These are phyloP conservation scores for Leccinum disarticulatum DNA, from an alignment of 768 basidiomycete species.

Conservation along the genomic window DNA sequence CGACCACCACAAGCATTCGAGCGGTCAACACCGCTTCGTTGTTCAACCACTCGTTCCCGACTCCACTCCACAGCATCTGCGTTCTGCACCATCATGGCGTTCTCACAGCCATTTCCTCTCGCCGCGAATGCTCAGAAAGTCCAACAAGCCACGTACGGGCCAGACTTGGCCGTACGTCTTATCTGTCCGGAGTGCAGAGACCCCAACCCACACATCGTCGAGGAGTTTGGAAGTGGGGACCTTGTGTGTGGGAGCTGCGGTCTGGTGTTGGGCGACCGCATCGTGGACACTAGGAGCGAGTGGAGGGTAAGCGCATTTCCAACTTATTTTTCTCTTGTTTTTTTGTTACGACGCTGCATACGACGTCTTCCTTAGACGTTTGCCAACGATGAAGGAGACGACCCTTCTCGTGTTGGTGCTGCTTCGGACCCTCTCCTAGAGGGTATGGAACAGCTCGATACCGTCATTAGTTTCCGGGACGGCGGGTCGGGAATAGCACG, in stretches of 20 bases:
- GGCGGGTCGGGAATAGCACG: constrained; percentile 91
- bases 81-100: constrained; percentile 49
- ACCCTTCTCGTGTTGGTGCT: constrained; percentile 99
- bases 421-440: constrained; percentile 92
- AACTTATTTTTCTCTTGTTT: constrained; percentile 5
- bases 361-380: constrained; percentile 70
- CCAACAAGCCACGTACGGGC: constrained; percentile 64
- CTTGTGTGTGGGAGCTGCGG: constrained; percentile 94
- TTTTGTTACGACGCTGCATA: constrained; percentile 21
- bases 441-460: constrained; percentile 92
- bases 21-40: constrained; percentile 13
- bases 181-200: constrained; percentile 96
- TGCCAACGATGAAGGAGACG: constrained; percentile 98
- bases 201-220: constrained; percentile 90
- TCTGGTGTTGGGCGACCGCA: constrained; percentile 90
- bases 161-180: constrained; percentile 83
- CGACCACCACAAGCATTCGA: constrained; percentile 23
- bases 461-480: constrained; percentile 93
- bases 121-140: constrained; percentile 52
- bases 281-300: constrained; percentile 98
- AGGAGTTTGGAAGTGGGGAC: constrained; percentile 97
- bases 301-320: constrained; percentile 72
- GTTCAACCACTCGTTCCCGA: constrained; percentile 19
- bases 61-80: constrained; percentile 15
- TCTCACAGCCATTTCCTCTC: constrained; percentile 78